Conservation (phyloP, 139 green algal species). For the Prasinococcaceae sp. region DNA sequence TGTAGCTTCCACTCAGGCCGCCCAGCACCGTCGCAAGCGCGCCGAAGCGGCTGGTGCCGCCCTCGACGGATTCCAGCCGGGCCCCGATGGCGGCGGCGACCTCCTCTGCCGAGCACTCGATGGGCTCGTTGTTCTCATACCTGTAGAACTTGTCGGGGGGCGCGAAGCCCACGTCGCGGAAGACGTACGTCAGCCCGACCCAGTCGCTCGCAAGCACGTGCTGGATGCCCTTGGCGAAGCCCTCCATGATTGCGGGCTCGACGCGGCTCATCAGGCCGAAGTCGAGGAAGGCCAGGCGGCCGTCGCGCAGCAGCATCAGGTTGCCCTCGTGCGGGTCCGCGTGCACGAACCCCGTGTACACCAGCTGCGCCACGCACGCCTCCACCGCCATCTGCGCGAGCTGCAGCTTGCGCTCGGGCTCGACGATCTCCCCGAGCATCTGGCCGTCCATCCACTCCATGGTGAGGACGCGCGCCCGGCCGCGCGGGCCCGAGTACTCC, state of each 20-base stretch:
- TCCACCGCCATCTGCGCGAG: slow-evolving; percentile 24
- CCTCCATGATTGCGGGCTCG: slow-evolving; percentile 20
- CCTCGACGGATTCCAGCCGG: slow-evolving; percentile 1
- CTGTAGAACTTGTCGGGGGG: slow-evolving; percentile 3
- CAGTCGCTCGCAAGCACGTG: slow-evolving; percentile 21
- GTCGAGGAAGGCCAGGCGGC: slow-evolving; percentile 18
- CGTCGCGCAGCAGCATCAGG: slow-evolving; percentile 20
- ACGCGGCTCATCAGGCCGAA: slow-evolving; percentile 21
- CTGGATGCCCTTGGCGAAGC: slow-evolving; percentile 19
- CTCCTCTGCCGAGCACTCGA: slow-evolving; percentile 6
- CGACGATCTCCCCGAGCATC: slow-evolving; percentile 10
- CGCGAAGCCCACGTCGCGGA: slow-evolving; percentile 16
- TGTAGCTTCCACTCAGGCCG: slow-evolving; percentile 12
- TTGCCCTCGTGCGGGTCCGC: slow-evolving; percentile 31
- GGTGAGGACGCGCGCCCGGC: slow-evolving; percentile 17
- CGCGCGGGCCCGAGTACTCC: neutral
- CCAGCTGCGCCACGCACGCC: slow-evolving; percentile 20
- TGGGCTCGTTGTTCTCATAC: neutral
- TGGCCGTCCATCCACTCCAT: slow-evolving; percentile 22
- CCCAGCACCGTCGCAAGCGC: slow-evolving; percentile 14
- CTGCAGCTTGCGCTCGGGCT: slow-evolving; percentile 6
- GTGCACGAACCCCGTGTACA: slow-evolving; percentile 25
- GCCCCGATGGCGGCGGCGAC: slow-evolving; percentile 7
- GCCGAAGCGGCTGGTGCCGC: slow-evolving; percentile 12
- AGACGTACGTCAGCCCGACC: slow-evolving; percentile 8